phyloP scores from a whole-genome alignment of 2,329 filamentous ascomycete species.

The Ustulina deusta region DNA sequence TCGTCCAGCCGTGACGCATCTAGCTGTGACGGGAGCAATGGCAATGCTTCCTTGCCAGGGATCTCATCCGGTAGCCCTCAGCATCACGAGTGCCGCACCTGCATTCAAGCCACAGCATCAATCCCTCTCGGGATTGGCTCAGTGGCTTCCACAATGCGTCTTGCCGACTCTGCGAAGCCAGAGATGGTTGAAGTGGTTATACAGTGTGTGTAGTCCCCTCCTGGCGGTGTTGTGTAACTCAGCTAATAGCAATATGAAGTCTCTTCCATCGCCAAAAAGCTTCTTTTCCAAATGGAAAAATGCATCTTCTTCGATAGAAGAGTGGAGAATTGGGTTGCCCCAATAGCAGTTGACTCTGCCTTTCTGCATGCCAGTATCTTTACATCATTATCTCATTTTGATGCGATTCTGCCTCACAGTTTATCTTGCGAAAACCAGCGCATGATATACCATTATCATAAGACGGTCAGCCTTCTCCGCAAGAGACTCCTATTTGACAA shows the following conservation, averaged over 20 bases:
- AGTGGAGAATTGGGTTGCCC: constrained; percentile 38
- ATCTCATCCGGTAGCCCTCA: not conserved
- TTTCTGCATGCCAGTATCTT: constrained; percentile 38
- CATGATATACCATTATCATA: constrained; percentile 32
- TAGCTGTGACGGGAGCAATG: not conserved
- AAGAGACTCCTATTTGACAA: constrained; percentile 29
- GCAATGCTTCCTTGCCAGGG: not conserved
- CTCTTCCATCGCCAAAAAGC: constrained; percentile 38
- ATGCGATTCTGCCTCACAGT: constrained; percentile 16
- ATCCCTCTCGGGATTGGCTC: constrained; percentile 7
- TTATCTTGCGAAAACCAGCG: constrained; percentile 2
- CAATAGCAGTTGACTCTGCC: constrained; percentile 31
- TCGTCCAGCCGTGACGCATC: not conserved
- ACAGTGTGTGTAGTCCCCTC: not conserved
- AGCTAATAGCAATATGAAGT: constrained; percentile 23
- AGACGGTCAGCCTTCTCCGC: constrained; percentile 35
- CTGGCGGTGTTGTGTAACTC: too few species aligned
- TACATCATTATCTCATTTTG: constrained; percentile 31
- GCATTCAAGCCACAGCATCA: not conserved
- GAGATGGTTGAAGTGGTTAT: constrained; percentile 28
- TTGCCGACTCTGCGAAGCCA: constrained; percentile 34
- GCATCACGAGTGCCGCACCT: not conserved
- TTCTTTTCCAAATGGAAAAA: constrained; percentile 35
- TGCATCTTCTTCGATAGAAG: constrained; percentile 38
- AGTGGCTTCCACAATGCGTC: constrained; percentile 23